Percentiles rank a stretch among this genome's conserved stretches.
These are phyloP conservation scores for Cokeromyces recurvatus DNA, from an alignment of 371 early-diverging fungal species.

Conservation along the genomic window DNA sequence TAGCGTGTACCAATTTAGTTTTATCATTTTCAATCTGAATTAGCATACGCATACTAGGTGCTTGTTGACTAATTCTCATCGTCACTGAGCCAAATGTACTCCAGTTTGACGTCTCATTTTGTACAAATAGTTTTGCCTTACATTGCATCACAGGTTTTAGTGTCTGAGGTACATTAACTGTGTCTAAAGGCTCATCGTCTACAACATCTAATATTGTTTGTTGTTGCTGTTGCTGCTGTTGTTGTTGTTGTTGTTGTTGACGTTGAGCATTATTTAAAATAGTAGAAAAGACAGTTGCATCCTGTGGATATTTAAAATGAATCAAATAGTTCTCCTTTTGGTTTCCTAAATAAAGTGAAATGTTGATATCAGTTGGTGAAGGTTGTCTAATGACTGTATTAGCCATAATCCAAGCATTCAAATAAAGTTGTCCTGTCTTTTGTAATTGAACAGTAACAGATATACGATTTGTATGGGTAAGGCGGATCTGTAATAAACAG, in stretches of 20 bases:
- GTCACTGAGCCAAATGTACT: slow-evolving; percentile 31
- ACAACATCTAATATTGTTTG: background rate
- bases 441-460: slow-evolving; percentile 36
- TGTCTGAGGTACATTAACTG: slow-evolving; percentile 37
- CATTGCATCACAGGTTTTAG: slow-evolving; percentile 38
- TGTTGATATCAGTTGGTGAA: slow-evolving; percentile 35
- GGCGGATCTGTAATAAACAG: slow-evolving; percentile 31
- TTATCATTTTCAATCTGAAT: slow-evolving; percentile 47
- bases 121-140: slow-evolving; percentile 34
- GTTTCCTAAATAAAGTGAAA: slow-evolving; percentile 31
- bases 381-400: slow-evolving; percentile 27
- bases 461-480: slow-evolving; percentile 27
- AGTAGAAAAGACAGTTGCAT: slow-evolving; percentile 19
- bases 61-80: slow-evolving; percentile 36
- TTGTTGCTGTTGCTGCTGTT: background rate
- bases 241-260: background rate
- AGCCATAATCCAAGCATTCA: slow-evolving; percentile 44
- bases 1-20: slow-evolving; percentile 31
- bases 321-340: slow-evolving; percentile 41
- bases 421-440: slow-evolving; percentile 28
- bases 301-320: slow-evolving; percentile 32
- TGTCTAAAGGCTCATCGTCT: slow-evolving; percentile 10
- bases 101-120: slow-evolving; percentile 43
- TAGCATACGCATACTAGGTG: slow-evolving; percentile 37
- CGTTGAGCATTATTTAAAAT: slow-evolving; percentile 24